Percentiles rank a stretch among this genome's conserved stretches.
Conservation (phyloP, 2,329 filamentous ascomycete species). For the Chrysoporthe deuterocubensis region DNA sequence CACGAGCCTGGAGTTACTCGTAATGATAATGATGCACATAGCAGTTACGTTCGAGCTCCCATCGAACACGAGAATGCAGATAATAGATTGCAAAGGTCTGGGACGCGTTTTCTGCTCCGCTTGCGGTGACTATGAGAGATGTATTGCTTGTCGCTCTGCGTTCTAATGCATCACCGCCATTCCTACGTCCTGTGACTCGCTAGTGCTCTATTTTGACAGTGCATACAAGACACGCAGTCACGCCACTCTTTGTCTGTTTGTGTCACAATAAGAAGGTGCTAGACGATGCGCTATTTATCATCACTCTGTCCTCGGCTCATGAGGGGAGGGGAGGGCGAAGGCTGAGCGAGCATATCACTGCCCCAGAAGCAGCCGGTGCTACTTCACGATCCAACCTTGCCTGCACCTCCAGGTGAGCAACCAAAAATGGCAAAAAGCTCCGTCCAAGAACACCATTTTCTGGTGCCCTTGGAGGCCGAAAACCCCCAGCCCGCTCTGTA, state of each 20-base stretch:
- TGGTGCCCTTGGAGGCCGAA: neutral
- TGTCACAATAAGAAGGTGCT: neutral
- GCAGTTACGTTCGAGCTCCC: neutral
- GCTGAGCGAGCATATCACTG: too few relatives aligned
- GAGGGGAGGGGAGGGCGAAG: too few relatives aligned
- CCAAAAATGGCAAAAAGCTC: neutral
- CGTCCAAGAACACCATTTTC: neutral
- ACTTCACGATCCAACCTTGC: neutral
- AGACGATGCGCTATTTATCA: too few relatives aligned
- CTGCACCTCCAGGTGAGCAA: neutral
- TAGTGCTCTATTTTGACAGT: neutral
- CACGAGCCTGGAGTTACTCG: neutral
- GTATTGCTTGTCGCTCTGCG: neutral
- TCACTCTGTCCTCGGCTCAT: too few relatives aligned
- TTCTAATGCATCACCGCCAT: neutral
- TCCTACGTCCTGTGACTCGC: neutral
- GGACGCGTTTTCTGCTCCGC: neutral
- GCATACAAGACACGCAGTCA: neutral
- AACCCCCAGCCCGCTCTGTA: neutral
- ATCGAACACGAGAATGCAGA: neutral
- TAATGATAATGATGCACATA: neutral
- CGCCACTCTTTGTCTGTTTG: neutral
- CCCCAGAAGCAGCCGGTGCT: neutral
- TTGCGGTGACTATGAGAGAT: neutral
- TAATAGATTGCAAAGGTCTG: neutral